Conservation (phyloP, 1,284 basidiomycete genomes). For the Cutaneotrichosporon sp. region DNA sequence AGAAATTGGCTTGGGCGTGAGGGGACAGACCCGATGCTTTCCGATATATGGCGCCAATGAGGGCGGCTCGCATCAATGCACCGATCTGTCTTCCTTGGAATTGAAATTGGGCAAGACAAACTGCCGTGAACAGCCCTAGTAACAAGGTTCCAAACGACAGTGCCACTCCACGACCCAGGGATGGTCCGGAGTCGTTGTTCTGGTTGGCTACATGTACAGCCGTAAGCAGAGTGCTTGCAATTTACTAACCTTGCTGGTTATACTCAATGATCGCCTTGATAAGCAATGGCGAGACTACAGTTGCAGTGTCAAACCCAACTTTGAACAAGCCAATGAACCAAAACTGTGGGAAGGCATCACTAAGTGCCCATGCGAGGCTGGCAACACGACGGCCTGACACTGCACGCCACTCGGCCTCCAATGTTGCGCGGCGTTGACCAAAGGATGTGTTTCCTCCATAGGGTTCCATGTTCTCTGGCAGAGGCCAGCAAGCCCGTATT, state of each 20-base stretch:
- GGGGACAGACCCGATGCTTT: constrained; percentile 67
- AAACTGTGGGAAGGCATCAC: background rate
- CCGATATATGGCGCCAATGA: constrained; percentile 77
- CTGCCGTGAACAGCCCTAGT: background rate
- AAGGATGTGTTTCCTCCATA: too few species aligned
- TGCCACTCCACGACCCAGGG: background rate
- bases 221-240: background rate
- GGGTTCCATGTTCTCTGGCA: background rate
- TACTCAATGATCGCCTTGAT: constrained; percentile 7
- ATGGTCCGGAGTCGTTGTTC: background rate
- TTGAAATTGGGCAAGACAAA: background rate
- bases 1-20: constrained; percentile 65
- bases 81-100: constrained; percentile 31
- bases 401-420: background rate
- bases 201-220: background rate
- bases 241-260: constrained; percentile 3
- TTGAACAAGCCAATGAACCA: background rate
- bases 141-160: constrained; percentile 2
- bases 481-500: background rate
- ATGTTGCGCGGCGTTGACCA: background rate
- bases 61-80: constrained; percentile 67
- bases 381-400: background rate
- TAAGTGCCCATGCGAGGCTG: background rate
- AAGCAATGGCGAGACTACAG: background rate
- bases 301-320: background rate